Percentiles rank a stretch among this genome's conserved stretches.
Conservation (phyloP, 495 filamentous ascomycete genomes). For the Aspergillus ostianus region DNA sequence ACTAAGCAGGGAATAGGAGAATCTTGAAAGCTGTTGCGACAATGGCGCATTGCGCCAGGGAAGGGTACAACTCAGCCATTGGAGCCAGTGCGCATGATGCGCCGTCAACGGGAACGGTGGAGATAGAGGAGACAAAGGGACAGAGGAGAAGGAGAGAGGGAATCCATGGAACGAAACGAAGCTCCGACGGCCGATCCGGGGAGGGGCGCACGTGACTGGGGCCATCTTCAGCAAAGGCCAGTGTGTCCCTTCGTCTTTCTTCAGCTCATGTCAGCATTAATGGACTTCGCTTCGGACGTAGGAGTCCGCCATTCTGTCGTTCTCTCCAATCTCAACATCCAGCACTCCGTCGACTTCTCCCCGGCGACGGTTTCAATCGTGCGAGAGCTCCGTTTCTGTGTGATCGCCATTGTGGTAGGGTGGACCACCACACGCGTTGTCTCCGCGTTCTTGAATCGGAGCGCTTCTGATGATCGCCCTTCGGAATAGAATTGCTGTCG, state of each 20-base stretch:
- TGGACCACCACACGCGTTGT: conserved; percentile 48
- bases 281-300: conserved; percentile 52
- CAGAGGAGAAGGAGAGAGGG: conserved; percentile 2
- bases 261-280: conserved; percentile 19
- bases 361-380: conserved; percentile 43
- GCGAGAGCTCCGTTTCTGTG: conserved; percentile 44
- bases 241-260: conserved; percentile 17
- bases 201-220: conserved; percentile 17
- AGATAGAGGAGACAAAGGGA: conserved; percentile 5
- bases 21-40: conserved; percentile 89
- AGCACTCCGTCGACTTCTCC: conserved; percentile 48
- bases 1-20: conserved; percentile 96
- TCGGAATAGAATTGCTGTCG: conserved; percentile 7
- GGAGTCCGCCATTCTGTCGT: conserved; percentile 49
- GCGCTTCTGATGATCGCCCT: conserved; percentile 31
- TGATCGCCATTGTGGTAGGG: conserved; percentile 51
- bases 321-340: conserved; percentile 44
- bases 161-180: conserved; percentile 7
- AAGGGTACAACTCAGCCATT: conserved; percentile 83
- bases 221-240: conserved; percentile 12
- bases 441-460: conserved; percentile 37
- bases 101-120: conserved; percentile 7
- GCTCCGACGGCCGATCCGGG: conserved; percentile 14
- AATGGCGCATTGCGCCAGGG: conserved; percentile 81
- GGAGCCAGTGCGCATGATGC: conserved; percentile 31